These are phyloP conservation scores for Aspergillus bombycis DNA, from an alignment of 2,329 filamentous ascomycete genomes.

Conservation along the genomic window DNA sequence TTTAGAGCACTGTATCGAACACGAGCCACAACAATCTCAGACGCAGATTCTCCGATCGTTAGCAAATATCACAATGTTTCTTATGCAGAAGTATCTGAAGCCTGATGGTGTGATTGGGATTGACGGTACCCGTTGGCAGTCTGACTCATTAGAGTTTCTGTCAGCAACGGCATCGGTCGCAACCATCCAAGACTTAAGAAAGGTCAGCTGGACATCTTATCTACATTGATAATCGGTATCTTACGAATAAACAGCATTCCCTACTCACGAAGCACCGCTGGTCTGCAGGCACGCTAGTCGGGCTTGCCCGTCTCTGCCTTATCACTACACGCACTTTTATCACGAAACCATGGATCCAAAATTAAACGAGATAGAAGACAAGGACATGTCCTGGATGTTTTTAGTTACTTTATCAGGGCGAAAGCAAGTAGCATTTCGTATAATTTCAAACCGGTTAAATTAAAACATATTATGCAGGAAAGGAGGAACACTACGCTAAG, in stretches of 20 bases:
- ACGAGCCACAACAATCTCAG: background rate
- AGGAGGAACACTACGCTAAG: no score
- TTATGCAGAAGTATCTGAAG: background rate
- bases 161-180: background rate
- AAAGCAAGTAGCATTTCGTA: no score
- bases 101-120: background rate
- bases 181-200: background rate
- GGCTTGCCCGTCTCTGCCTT: constrained; percentile 1
- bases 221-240: background rate
- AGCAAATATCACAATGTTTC: background rate
- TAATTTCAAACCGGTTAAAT: no score
- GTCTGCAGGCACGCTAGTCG: background rate
- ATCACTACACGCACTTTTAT: background rate
- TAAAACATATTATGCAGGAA: no score
- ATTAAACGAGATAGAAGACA: no score
- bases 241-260: background rate
- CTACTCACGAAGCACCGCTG: background rate
- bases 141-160: no score
- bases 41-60: background rate
- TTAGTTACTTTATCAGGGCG: no score
- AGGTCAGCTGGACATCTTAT: background rate
- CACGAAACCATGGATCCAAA: background rate
- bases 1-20: background rate
- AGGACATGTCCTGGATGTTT: no score
- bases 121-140: background rate